Percentiles rank a stretch among this genome's conserved stretches.
Conservation (phyloP, 148 eudicot species). For the Rhododendron mucronatum region DNA sequence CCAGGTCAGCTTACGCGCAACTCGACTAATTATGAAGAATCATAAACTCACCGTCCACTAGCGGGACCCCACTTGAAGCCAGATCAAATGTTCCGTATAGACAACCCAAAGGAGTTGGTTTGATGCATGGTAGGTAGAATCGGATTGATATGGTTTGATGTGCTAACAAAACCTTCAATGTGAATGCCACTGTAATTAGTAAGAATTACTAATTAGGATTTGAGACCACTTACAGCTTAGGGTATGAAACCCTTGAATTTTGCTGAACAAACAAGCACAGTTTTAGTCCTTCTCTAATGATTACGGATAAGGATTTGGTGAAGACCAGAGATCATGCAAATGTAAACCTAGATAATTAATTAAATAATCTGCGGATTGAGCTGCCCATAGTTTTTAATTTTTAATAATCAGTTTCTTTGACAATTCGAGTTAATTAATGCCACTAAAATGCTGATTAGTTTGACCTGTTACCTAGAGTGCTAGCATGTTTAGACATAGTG, state of each 20-base stretch:
- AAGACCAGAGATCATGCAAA: not conserved
- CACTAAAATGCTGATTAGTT: not conserved
- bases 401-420: not conserved
- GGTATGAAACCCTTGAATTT: not conserved
- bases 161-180: not conserved
- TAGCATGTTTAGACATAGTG: not conserved
- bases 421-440: no score
- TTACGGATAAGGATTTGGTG: not conserved
- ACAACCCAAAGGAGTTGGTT: not conserved
- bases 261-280: not conserved
- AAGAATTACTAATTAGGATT: not conserved
- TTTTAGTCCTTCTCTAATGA: conserved; percentile 2
- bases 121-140: not conserved
- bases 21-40: not conserved
- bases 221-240: not conserved
- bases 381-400: not conserved
- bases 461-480: not conserved
- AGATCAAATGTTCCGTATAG: not conserved
- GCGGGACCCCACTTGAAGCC: not conserved
- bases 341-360: not conserved
- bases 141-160: not conserved
- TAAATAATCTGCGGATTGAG: not conserved
- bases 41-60: not conserved
- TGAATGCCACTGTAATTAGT: not conserved
- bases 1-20: no score